Evolutionary conservation across 2,329 filamentous ascomycete species (phyloP), one percentile per base, ranked within the genome.

Genomic region (Cladophialophora chaetospira): DNA sequence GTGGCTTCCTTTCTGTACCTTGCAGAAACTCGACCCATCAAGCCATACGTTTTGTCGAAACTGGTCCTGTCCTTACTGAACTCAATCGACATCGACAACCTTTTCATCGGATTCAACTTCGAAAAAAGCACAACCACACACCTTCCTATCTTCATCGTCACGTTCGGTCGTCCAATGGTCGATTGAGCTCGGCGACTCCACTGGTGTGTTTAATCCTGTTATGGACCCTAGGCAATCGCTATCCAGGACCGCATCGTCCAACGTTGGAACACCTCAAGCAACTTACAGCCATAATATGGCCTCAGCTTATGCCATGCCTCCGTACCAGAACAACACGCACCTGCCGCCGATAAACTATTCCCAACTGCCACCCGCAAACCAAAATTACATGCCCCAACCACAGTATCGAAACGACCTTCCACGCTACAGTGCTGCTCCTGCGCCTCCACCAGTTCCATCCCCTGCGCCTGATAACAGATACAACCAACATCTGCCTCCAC

Each of bases 301-400:
- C 9, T 62, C 64, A 23, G 60, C 63, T 10, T 66, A 72, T 63
- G 72, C 70, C 11, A 76, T 76, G 71, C 75, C 75, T 57, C 74
- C 76, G 59, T 77, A 77, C 67, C 69, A 71, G 63, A 75, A 75
- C 72, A 74, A 75, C 69, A 73, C 70, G 50, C 75, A 76, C 8
- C 68, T 78, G 59, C 75, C 75, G 62, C 75, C 75, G 19, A 69
- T 78, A 62, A 75, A 77, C 67, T 74, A 75, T 65, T 74, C 76
- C 58, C 70, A 69, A 57, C 72, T 76, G 61, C 75, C 75, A 38
- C 74, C 74, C 47, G 70, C 72, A 31, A 62, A 48, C 53, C 61
- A 65, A 49, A 62, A 52, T 57, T 66, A 67, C 54, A 62, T 65
- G 40, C 57, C 61, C 28, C 36, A 40, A n/a, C 64, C 63, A 40